phyloP scores from a whole-genome alignment of 345 rosid species.

The Salix koriyanagi region DNA sequence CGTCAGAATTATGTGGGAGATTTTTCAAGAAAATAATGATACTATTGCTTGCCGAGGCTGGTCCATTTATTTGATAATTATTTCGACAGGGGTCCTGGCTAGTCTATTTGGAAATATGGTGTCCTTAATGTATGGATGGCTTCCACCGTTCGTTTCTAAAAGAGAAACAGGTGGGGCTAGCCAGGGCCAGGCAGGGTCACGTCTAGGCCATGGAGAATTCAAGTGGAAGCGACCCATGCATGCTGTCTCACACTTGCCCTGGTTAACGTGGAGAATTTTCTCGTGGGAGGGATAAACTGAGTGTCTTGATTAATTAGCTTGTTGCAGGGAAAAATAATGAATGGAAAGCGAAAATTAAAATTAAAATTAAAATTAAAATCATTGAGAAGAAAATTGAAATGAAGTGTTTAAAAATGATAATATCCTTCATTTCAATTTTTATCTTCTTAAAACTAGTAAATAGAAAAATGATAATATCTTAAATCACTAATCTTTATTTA shows the following conservation, averaged over 20 bases:
- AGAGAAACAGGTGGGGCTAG: not conserved
- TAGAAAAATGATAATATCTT: no score
- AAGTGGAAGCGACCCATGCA: not conserved
- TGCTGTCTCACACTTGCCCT: not conserved
- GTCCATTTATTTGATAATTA: not conserved
- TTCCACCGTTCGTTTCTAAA: not conserved
- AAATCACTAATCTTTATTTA: no score
- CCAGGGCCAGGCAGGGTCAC: not conserved
- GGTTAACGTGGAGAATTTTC: not conserved
- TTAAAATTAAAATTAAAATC: no score
- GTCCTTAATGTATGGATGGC: not conserved
- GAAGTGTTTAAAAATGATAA: no score
- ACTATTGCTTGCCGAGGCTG: not conserved
- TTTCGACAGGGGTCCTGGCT: no score
- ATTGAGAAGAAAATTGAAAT: no score
- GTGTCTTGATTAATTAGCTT: no score
- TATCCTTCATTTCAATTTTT: no score
- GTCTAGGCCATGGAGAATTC: not conserved
- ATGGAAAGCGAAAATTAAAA: no score
- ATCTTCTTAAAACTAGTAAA: no score
- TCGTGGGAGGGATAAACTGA: no score
- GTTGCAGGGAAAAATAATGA: not conserved
- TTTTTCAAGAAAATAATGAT: not conserved
- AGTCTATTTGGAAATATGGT: not conserved
- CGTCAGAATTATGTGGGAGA: not conserved